phyloP scores from a whole-genome alignment of 1,284 basidiomycete species.

The Abortiporus biennis region DNA sequence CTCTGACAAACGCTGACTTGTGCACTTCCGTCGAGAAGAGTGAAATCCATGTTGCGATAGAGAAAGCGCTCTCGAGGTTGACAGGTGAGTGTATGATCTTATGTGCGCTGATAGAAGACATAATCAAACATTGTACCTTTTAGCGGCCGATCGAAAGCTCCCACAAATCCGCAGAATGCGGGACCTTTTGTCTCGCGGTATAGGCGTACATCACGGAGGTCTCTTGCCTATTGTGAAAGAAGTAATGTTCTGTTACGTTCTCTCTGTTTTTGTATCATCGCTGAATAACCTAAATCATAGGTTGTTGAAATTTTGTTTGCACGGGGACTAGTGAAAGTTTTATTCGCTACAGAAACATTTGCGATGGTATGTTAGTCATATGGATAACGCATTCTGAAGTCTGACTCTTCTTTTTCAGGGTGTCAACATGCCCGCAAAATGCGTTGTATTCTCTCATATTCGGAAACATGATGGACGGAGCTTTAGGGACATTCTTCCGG shows the following conservation, averaged over 20 bases:
- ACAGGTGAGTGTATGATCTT: constrained; percentile 58
- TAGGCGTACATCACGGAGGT: constrained; percentile 97
- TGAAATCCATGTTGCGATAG: constrained; percentile 92
- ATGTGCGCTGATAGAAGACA: too few species aligned
- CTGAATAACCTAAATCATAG: constrained; percentile 30
- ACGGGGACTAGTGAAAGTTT: constrained; percentile 91
- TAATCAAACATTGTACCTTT: too few species aligned
- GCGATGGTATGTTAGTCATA: constrained; percentile 75
- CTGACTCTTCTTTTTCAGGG: constrained; percentile 48
- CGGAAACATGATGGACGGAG: constrained; percentile 94
- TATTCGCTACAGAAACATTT: constrained; percentile 99
- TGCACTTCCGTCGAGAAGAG: constrained; percentile 90
- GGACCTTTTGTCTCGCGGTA: constrained; percentile 86
- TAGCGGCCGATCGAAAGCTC: constrained; percentile 88
- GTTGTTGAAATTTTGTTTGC: constrained; percentile 97
- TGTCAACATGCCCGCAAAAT: constrained; percentile 99
- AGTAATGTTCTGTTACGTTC: constrained; percentile 34
- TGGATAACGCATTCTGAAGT: background rate
- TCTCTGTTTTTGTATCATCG: background rate
- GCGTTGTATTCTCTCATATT: constrained; percentile 93
- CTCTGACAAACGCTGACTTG: constrained; percentile 85
- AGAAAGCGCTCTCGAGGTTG: constrained; percentile 85
- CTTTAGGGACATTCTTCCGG: constrained; percentile 87
- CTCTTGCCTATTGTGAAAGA: constrained; percentile 97
- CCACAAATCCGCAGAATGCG: constrained; percentile 94